Evolutionary conservation across 2,329 filamentous ascomycete genomes (phyloP), one percentile per base, ranked within the genome.

Genomic region (Aspergillus fischeri): DNA sequence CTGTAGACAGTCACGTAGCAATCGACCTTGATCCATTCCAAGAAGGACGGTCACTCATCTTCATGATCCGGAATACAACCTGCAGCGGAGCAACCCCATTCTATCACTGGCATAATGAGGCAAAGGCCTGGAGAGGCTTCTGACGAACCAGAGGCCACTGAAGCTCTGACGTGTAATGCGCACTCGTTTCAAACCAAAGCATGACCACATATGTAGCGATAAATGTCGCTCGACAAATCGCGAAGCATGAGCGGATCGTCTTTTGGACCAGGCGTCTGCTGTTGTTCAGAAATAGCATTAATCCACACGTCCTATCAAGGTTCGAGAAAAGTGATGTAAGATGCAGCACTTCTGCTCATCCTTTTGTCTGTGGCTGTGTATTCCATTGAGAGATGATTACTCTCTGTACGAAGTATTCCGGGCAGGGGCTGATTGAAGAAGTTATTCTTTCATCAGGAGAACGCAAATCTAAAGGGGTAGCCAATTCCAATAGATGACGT

Each of bases 91-190:
- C 14, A 38, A 38, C 5, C 6, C 32, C 32, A 38, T 38, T 38
- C 32, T 7, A 38, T 1, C 5, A 17, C 14, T 38, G 32, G 32
- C 32, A 38, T 38, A 17, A 17, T 38, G 14, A 38, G 32, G 32
- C 20, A 44, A 42, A 44, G 21, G 3, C 41, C 17, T 44, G 7
- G 41, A 44, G 17, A 44, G 41, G 41, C 17, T 24, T 21, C n/a
- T 44, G 41, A 44, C 20, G n/a, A 47, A 24, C 21, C n/a, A 24
- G 24, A 21, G 4, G 44, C 2, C 44, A 14, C 21, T 27, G 21
- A 25, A 24, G 24, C 44, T 38, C 32, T 47, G 44, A 47, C 44
- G 44, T 50, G 52, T 25, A 50, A 54, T 54, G 52, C 24, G 49
- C 20, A 20, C 29, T 47, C 17, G 14, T 42, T 50, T 27, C 3